Evolutionary conservation across 768 basidiomycete genomes (phyloP).

Genomic region (Porpolomopsis calyptriformis): DNA sequence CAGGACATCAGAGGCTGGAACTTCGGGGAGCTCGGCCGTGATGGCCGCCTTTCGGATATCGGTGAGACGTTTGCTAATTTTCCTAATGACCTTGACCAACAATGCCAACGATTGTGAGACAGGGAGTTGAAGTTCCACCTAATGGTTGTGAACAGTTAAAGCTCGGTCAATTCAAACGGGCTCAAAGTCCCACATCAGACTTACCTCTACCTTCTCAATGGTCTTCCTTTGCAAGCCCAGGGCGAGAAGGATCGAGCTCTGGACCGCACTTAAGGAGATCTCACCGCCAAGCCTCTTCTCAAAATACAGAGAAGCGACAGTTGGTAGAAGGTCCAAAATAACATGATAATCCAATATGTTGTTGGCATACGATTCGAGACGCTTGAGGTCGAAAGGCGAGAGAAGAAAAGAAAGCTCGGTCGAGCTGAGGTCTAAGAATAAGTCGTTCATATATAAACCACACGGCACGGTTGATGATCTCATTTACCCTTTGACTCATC

Average conservation of each 20-base stretch:
- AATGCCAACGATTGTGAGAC: conserved; percentile 83
- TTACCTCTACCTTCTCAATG: conserved; percentile 81
- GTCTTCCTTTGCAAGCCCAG: conserved; percentile 83
- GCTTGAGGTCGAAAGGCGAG: conserved; percentile 91
- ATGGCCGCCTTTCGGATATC: conserved; percentile 76
- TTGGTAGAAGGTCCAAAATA: conserved; percentile 83
- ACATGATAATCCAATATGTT: conserved; percentile 96
- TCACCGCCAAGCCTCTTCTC: conserved; percentile 57
- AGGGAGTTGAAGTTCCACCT: conserved; percentile 75
- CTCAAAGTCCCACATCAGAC: conserved; percentile 11
- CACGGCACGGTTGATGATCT: conserved; percentile 4
- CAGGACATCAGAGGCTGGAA: conserved; percentile 19
- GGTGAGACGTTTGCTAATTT: conserved; percentile 63
- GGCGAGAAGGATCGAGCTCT: conserved; percentile 83
- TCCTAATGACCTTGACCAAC: conserved; percentile 83
- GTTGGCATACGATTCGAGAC: conserved; percentile 90
- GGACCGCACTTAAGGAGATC: conserved; percentile 71
- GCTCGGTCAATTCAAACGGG: conserved; percentile 1
- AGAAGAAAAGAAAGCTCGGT: conserved; percentile 46
- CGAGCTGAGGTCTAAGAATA: conserved; percentile 23
- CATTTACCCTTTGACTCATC: conserved; percentile 32
- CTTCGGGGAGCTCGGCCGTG: conserved; percentile 47
- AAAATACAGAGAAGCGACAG: conserved; percentile 75
- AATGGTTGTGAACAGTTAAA: too few relatives aligned
- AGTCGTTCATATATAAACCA: neutral